phyloP scores from a whole-genome alignment of 2,329 filamentous ascomycete genomes.

The Dothidotthia symphoricarpi region DNA sequence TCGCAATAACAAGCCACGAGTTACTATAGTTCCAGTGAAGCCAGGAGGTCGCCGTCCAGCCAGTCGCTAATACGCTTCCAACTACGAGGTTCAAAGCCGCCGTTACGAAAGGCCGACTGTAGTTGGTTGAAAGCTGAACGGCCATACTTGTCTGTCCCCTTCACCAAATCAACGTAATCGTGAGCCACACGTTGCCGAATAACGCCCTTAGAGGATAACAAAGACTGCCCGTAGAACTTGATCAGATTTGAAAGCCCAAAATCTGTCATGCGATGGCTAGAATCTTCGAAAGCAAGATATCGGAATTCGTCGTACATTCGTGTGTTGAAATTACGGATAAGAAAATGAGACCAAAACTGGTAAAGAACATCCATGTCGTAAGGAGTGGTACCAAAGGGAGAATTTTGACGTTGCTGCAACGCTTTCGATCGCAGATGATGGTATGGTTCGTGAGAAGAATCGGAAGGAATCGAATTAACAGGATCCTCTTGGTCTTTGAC shows the following conservation, averaged over 20 bases:
- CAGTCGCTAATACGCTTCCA: slow-evolving; percentile 56
- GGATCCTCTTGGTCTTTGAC: slow-evolving; percentile 50
- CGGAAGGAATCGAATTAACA: slow-evolving; percentile 44
- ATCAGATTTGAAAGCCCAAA: slow-evolving; percentile 63
- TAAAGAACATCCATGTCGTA: slow-evolving; percentile 66
- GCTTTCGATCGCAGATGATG: slow-evolving; percentile 50
- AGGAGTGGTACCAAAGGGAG: slow-evolving; percentile 48
- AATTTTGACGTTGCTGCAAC: slow-evolving; percentile 50
- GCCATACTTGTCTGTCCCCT: slow-evolving; percentile 46
- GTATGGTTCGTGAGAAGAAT: slow-evolving; percentile 51
- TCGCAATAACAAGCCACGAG: slow-evolving; percentile 6
- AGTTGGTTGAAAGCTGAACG: slow-evolving; percentile 53
- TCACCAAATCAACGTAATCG: slow-evolving; percentile 57
- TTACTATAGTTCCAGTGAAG: slow-evolving; percentile 49
- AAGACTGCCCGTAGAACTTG: slow-evolving; percentile 62
- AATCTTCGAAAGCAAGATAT: slow-evolving; percentile 64
- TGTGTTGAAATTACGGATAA: slow-evolving; percentile 70
- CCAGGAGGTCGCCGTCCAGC: slow-evolving; percentile 52
- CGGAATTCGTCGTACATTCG: slow-evolving; percentile 76
- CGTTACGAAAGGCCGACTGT: slow-evolving; percentile 55
- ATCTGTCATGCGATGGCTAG: slow-evolving; percentile 50
- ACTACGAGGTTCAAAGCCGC: slow-evolving; percentile 55
- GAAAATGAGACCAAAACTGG: slow-evolving; percentile 72
- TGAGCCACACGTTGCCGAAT: slow-evolving; percentile 55
- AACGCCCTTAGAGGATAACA: slow-evolving; percentile 49